These are phyloP conservation scores for Microsporum ferrugineum DNA, from an alignment of 2,329 filamentous ascomycete species.

Conservation along the genomic window DNA sequence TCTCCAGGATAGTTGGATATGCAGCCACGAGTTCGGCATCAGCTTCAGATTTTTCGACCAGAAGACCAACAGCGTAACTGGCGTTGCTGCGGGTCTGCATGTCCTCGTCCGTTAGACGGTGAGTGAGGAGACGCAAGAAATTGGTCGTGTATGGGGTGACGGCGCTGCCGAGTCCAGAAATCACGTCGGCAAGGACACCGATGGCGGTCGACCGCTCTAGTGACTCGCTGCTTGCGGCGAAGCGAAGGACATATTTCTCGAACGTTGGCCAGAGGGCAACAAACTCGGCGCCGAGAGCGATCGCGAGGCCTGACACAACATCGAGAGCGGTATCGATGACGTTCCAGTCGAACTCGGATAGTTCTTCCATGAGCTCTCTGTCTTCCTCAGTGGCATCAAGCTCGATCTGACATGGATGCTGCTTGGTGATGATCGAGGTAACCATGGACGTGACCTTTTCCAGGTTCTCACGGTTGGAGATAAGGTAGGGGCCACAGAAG, in stretches of 20 bases:
- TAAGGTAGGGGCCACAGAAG: conserved; percentile 74
- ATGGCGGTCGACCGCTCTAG: conserved; percentile 83
- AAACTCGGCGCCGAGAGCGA: conserved; percentile 70
- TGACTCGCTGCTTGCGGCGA: conserved; percentile 71
- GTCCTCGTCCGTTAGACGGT: conserved; percentile 81
- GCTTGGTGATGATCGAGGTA: conserved; percentile 70
- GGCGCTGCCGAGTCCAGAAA: conserved; percentile 68
- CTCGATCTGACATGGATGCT: conserved; percentile 87
- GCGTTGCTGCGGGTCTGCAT: conserved; percentile 89
- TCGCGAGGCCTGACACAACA: conserved; percentile 72
- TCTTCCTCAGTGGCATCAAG: conserved; percentile 71
- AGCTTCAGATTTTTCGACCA: conserved; percentile 71
- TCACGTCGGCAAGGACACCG: conserved; percentile 83
- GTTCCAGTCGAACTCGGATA: conserved; percentile 95
- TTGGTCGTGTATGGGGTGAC: conserved; percentile 69
- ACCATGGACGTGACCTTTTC: conserved; percentile 67
- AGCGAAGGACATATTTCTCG: conserved; percentile 81
- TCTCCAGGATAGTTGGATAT: conserved; percentile 66
- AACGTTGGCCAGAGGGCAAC: conserved; percentile 90
- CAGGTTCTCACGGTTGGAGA: conserved; percentile 61
- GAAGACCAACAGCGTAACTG: conserved; percentile 76
- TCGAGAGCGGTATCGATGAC: conserved; percentile 91
- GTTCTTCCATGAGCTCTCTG: conserved; percentile 60
- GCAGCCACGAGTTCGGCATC: conserved; percentile 59
- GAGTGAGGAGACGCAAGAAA: conserved; percentile 69